phyloP scores from a whole-genome alignment of 2,329 filamentous ascomycete species.

The Talaromyces islandicus region DNA sequence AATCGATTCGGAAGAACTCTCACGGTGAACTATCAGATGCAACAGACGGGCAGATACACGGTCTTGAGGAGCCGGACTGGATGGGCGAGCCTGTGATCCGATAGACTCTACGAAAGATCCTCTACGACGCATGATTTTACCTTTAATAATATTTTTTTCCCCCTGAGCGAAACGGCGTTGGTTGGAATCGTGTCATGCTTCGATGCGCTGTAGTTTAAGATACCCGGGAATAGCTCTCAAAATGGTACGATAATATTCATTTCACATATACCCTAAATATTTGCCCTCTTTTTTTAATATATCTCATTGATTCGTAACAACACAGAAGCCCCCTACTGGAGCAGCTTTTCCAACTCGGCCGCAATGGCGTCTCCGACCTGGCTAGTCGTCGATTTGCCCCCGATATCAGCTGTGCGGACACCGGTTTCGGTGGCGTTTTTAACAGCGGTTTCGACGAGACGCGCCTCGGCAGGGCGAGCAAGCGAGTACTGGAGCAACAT shows the following conservation, averaged over 20 bases:
- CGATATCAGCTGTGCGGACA: slow-evolving; percentile 76
- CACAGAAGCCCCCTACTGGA: slow-evolving; percentile 33
- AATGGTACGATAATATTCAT: not conserved
- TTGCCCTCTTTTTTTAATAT: not conserved
- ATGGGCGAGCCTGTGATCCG: slow-evolving; percentile 46
- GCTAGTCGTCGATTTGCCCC: slow-evolving; percentile 65
- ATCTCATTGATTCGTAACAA: not conserved
- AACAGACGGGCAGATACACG: slow-evolving; percentile 18
- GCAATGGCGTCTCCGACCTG: slow-evolving; percentile 81
- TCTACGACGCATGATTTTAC: not conserved
- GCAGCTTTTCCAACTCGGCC: slow-evolving; percentile 63
- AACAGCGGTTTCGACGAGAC: slow-evolving; percentile 75
- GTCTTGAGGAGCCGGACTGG: slow-evolving; percentile 42
- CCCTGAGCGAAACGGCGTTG: not conserved
- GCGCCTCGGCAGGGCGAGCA: slow-evolving; percentile 68
- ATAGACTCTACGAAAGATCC: slow-evolving; percentile 13
- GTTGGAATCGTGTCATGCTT: not conserved
- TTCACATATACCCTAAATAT: not conserved
- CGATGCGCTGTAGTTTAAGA: slow-evolving; percentile 1
- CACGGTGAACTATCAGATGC: slow-evolving; percentile 21
- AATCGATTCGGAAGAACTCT: slow-evolving; percentile 17
- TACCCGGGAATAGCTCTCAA: slow-evolving; percentile 4
- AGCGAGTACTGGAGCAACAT: slow-evolving; percentile 97
- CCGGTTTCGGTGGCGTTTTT: slow-evolving; percentile 72
- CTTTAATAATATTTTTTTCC: not conserved